These are phyloP conservation scores for Triticum dicoccoides DNA, from an alignment of 176 grass and related monocot genomes.

Conservation along the genomic window DNA sequence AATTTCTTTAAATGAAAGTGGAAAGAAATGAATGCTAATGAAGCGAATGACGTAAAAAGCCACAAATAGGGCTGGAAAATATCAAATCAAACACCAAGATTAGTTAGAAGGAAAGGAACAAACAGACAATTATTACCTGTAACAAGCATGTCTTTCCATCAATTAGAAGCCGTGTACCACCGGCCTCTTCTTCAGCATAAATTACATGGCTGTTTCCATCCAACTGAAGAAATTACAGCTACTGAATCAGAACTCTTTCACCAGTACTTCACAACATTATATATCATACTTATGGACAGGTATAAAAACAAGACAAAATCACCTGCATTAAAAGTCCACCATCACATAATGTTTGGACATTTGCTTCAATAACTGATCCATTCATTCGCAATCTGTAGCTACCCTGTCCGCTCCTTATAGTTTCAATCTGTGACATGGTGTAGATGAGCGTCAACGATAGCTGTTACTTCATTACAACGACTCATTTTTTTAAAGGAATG, in stretches of 20 bases:
- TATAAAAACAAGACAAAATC: conserved; percentile 25
- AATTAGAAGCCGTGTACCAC: conserved; percentile 90
- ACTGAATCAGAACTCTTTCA: conserved; percentile 21
- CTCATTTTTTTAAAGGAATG: not conserved
- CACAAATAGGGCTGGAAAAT: not conserved
- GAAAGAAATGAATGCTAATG: not conserved
- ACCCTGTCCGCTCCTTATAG: conserved; percentile 63
- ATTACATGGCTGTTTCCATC: conserved; percentile 97
- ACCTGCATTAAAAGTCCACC: conserved; percentile 98
- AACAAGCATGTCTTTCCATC: conserved; percentile 94
- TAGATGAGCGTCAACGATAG: conserved; percentile 14
- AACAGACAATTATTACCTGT: conserved; percentile 49
- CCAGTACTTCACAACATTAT: conserved; percentile 4
- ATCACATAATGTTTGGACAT: conserved; percentile 86
- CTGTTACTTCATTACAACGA: conserved; percentile 23
- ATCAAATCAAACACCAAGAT: not conserved
- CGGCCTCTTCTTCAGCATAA: conserved; percentile 96
- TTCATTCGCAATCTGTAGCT: conserved; percentile 89
- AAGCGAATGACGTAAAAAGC: not conserved
- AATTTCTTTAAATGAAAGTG: conserved; percentile 4
- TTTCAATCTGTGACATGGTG: conserved; percentile 62
- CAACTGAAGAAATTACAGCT: conserved; percentile 51
- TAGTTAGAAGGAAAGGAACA: not conserved
- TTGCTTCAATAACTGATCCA: conserved; percentile 65
- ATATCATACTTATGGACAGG: conserved; percentile 10